A percentile compares a stretch with the other conserved stretches of the same genome.
These are phyloP conservation scores for Teratosphaeria pseudoeucalypti DNA, from an alignment of 2,329 filamentous ascomycete genomes.

Conservation along the genomic window DNA sequence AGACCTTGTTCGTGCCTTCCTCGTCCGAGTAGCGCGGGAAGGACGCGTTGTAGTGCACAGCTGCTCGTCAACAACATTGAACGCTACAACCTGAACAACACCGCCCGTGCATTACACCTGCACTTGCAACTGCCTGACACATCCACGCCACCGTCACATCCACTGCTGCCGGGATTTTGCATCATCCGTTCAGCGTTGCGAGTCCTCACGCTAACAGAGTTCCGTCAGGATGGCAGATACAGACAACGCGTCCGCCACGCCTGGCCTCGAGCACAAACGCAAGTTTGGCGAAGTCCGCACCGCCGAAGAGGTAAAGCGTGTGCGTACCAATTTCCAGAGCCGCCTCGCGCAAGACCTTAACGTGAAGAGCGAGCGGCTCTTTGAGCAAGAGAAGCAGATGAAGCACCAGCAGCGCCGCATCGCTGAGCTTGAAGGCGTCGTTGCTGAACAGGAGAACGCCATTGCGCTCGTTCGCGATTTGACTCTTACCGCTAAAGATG, in stretches of 20 bases:
- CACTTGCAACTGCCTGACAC: too few species aligned
- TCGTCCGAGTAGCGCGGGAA: background rate
- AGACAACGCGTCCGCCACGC: background rate
- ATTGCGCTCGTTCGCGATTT: background rate
- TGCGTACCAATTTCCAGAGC: background rate
- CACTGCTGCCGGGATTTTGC: background rate
- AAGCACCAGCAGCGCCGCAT: background rate
- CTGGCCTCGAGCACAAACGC: background rate
- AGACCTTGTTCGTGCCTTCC: background rate
- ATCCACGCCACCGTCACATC: background rate
- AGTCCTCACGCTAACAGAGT: background rate
- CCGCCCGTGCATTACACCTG: background rate
- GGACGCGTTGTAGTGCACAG: background rate
- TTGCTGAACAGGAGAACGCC: background rate
- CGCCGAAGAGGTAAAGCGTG: background rate
- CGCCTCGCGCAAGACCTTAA: background rate
- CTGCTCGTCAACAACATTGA: background rate
- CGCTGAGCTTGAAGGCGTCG: background rate
- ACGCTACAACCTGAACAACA: background rate
- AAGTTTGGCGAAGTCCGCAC: background rate
- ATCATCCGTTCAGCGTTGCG: background rate
- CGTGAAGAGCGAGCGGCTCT: background rate
- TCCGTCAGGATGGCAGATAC: background rate
- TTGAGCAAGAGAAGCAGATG: slow-evolving; percentile 5
- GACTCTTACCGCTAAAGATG: background rate